These are phyloP conservation scores for Tylopilus intermedius DNA, from an alignment of 768 basidiomycete species.

Conservation along the genomic window DNA sequence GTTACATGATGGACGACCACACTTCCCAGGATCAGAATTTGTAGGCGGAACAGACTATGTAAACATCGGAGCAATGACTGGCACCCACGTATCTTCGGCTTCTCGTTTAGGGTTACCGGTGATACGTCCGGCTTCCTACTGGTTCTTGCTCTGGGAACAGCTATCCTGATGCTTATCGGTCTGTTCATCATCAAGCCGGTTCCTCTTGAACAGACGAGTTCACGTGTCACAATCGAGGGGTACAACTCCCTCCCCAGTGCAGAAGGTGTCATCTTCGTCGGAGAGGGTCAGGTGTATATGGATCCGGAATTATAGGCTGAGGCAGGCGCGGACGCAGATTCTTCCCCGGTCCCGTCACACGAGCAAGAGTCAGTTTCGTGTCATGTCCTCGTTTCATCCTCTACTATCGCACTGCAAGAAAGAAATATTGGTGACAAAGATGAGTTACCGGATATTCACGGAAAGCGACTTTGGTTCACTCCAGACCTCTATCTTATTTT, in stretches of 20 bases:
- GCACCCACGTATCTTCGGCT: too few species aligned
- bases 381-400: constrained; percentile 15
- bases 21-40: too few species aligned
- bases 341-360: constrained; percentile 21
- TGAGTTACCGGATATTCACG: constrained; percentile 46
- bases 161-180: constrained; percentile 75
- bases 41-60: too few species aligned
- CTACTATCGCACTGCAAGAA: constrained; percentile 23
- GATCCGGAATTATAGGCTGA: constrained; percentile 11
- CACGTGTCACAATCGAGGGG: constrained; percentile 2
- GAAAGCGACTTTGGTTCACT: constrained; percentile 45
- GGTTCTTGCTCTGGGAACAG: constrained; percentile 71
- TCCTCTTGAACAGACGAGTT: constrained; percentile 44
- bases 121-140: constrained; percentile 75
- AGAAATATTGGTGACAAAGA: constrained; percentile 17
- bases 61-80: too few species aligned
- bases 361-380: constrained; percentile 17
- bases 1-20: too few species aligned
- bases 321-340: constrained; percentile 18
- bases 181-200: constrained; percentile 68
- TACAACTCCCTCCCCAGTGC: constrained; percentile 18
- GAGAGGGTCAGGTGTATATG: constrained; percentile 15
- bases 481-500: constrained; percentile 65
- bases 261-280: constrained; percentile 21
- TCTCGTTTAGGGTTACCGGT: too few species aligned